Evolutionary conservation across 345 rosid species (phyloP).

Genomic region (Acer yangbiense): DNA sequence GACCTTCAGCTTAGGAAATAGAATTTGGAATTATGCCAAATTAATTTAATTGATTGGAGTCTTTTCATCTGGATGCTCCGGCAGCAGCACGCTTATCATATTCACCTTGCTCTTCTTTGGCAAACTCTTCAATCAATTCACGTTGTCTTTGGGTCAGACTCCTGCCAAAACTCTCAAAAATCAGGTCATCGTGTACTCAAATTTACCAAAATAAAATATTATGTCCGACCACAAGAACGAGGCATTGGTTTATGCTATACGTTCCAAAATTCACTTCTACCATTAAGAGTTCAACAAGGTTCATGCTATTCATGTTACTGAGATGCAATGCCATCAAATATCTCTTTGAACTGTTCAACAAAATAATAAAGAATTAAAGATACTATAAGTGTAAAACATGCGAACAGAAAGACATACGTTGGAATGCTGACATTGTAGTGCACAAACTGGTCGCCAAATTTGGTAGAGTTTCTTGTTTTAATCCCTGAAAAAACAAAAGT

Average conservation of each 20-base stretch:
- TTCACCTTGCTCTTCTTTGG: conserved; percentile 89
- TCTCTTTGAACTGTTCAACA: not conserved
- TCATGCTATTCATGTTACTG: not conserved
- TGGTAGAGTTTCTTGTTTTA: conserved; percentile 69
- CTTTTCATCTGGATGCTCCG: conserved; percentile 67
- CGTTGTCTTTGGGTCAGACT: conserved; percentile 81
- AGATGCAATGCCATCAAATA: not conserved
- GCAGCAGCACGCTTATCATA: conserved; percentile 66
- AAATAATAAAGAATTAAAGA: conserved; percentile 1
- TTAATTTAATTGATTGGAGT: not conserved
- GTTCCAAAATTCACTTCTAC: not conserved
- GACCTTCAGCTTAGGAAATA: not conserved
- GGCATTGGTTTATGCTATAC: not conserved
- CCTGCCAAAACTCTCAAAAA: conserved; percentile 36
- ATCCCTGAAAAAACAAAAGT: conserved; percentile 52
- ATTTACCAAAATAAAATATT: too few relatives aligned
- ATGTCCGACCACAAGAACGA: not conserved
- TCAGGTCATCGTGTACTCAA: not conserved
- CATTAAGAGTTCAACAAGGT: too few relatives aligned
- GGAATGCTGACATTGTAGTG: conserved; percentile 95
- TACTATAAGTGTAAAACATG: not conserved
- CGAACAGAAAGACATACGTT: conserved; percentile 44
- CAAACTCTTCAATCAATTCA: conserved; percentile 86
- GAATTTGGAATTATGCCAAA: not conserved
- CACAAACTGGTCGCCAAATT: conserved; percentile 89